Evolutionary conservation across 495 filamentous ascomycete genomes (phyloP), one percentile per base, ranked within the genome.

Genomic region (Lepraria neglecta): DNA sequence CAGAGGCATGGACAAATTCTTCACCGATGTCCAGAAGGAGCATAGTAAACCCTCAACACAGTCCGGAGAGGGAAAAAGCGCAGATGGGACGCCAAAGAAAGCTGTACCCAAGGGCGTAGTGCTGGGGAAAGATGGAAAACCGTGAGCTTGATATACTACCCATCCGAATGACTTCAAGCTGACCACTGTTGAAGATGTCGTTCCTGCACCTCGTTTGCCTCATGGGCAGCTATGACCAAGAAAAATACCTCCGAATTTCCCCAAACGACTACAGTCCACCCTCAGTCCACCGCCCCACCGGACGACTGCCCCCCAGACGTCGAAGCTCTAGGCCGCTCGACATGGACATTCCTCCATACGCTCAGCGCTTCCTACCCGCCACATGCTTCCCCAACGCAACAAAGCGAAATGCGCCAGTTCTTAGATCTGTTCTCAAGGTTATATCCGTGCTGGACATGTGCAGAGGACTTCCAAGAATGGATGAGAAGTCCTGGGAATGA

Each of bases 401-500:
- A 96, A 69, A 69, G 71, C 4, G 84, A 97, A 57, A 87, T 94
- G 73, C 76, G 73, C 56, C 77, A 78, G n/a, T 97, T 98, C 73
- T 80, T 98, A 66, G 71, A 73, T 24, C 72, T 89, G 1, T 96
- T 98, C 71, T 82, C 87, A 24, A 84, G 84, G 59, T 71, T 97
- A 4, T 98, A 98, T 65, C 94, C 94, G 33, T 98, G 94, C 78
- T 95, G 90, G 90, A 80, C 85, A 9, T 98, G 94, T 73, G 95
- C 91, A 44, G 88, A 90, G 64, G 95, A 97, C 68, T 97, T 98
- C 72, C 87, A 84, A 73, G 67, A 61, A 0, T 97, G 91, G 82
- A 88, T 97, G 77, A 78, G 76, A 62, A 81, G 81, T 68, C 76
- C 76, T n/a, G 77, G 77, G 67, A 87, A 92, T 54, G 80, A 85